Evolutionary conservation across 225 moss, liverwort and hornwort genomes (phyloP), one percentile per base, ranked within the genome.

Genomic region (Sphagnum contortum): DNA sequence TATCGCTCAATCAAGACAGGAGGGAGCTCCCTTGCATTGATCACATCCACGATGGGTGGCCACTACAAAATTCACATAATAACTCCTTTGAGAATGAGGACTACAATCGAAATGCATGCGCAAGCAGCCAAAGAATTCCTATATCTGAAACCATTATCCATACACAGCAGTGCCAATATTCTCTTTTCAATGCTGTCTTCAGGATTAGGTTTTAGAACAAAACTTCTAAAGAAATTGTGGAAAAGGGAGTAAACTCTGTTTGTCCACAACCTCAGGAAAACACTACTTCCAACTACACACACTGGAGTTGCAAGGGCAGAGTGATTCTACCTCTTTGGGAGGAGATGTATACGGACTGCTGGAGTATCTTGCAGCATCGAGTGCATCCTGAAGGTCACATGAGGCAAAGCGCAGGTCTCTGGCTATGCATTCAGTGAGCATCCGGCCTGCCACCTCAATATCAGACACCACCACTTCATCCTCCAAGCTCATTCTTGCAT

Each of bases 1-100:
- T 98, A 98, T 48, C 93, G 87, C 75, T 98, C 92, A n/a, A 98
- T 89, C 65, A 98, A 72, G 47, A 93, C 98, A n/a, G 98, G 93
- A 3, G 93, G 93, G 48, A 98, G 91, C 49, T 98, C 93, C 76
- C 89, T 83, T 68, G 89, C 79, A 72, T 89, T 93, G 52, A 86
- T 84, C 12, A 93, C 89, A 70, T 91, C 93, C 56, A 98, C 89
- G 9, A 84, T 80, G 10, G 93, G 73, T 68, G 98, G 98, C 93
- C 93, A 98, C 93, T 98, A 86, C 88, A 83, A 73, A 74, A 71
- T 57, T 68, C 57, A 73, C 4, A 52, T 0, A 52, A 29, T 29
- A 29, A 29, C 29, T 29, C 29, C 29, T 29, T 29, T 29, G 29
- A 29, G 29, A 29, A 29, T 1, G 29, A 29, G 29, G 29, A 29